Conservation (phyloP, 805 yeast genomes). For the Saccharomycopsis sp. region DNA sequence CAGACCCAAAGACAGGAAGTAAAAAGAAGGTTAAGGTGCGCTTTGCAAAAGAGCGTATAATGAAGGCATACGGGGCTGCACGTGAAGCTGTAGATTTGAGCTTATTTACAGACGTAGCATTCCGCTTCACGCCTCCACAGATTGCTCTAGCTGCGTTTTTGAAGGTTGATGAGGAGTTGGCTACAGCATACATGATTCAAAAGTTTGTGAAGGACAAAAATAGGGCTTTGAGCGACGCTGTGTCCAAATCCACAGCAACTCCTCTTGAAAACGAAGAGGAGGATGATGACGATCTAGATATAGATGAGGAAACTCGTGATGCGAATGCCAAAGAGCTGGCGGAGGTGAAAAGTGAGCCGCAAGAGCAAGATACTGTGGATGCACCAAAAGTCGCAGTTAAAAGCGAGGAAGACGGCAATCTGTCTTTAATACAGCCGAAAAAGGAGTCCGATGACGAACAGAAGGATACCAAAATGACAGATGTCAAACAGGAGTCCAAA, state of each 20-base stretch:
- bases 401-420: too few species aligned
- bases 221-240: constrained; percentile 9
- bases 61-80: constrained; percentile 59
- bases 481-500: constrained; percentile 17
- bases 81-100: constrained; percentile 58
- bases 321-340: constrained; percentile 14
- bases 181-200: constrained; percentile 58
- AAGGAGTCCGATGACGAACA: neutral
- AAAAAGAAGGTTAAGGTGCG: constrained; percentile 14
- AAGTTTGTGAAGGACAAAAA: constrained; percentile 38
- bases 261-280: constrained; percentile 16
- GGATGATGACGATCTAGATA: constrained; percentile 17
- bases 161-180: constrained; percentile 54
- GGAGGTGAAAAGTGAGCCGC: constrained; percentile 22
- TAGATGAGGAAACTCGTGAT: constrained; percentile 16
- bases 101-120: constrained; percentile 69
- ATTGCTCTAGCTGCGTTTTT: constrained; percentile 84
- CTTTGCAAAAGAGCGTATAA: constrained; percentile 11
- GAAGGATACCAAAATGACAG: constrained; percentile 7
- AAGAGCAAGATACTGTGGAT: constrained; percentile 18
- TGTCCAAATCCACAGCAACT: constrained; percentile 10
- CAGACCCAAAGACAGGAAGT: constrained; percentile 22
- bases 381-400: constrained; percentile 12
- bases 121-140: constrained; percentile 87
- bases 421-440: too few species aligned